A percentile compares a stretch with the other conserved stretches of the same genome.
These are phyloP conservation scores for Penicillium sp. DNA, from an alignment of 2,329 filamentous ascomycete species.

Conservation along the genomic window DNA sequence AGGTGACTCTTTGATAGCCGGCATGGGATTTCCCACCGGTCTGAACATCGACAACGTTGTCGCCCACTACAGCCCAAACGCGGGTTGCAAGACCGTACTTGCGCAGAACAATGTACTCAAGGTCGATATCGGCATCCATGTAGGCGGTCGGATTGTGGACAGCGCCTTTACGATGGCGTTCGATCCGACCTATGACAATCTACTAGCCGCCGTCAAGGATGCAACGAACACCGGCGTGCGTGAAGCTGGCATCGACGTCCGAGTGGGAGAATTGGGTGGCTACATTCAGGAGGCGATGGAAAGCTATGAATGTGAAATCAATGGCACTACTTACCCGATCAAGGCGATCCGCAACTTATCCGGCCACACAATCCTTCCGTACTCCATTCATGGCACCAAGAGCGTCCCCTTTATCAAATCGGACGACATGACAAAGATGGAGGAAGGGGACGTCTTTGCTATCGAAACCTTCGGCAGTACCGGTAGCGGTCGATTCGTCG, in stretches of 20 bases:
- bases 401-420: slow-evolving; percentile 56
- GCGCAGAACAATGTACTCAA: slow-evolving; percentile 75
- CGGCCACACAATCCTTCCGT: slow-evolving; percentile 56
- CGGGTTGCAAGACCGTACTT: slow-evolving; percentile 65
- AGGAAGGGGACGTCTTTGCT: slow-evolving; percentile 59
- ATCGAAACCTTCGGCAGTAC: slow-evolving; percentile 60
- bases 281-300: slow-evolving; percentile 63
- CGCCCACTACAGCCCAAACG: slow-evolving; percentile 58
- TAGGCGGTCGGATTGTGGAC: slow-evolving; percentile 77
- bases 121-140: slow-evolving; percentile 77
- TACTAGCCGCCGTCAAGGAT: slow-evolving; percentile 63
- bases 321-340: slow-evolving; percentile 53
- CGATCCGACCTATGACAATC: slow-evolving; percentile 70
- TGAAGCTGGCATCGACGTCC: slow-evolving; percentile 55
- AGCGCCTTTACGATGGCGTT: slow-evolving; percentile 78
- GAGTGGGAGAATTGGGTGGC: slow-evolving; percentile 55
- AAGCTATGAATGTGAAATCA: slow-evolving; percentile 59
- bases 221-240: slow-evolving; percentile 64
- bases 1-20: slow-evolving; percentile 51
- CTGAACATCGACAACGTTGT: slow-evolving; percentile 54
- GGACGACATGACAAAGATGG: slow-evolving; percentile 53
- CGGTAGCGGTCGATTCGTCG: slow-evolving; percentile 48
- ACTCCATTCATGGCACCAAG: slow-evolving; percentile 57
- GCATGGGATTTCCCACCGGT: slow-evolving; percentile 58
- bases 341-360: slow-evolving; percentile 57